Percentiles rank a stretch among this genome's conserved stretches.
Conservation (phyloP, 2,329 filamentous ascomycete genomes). For the Capronia coronata region DNA sequence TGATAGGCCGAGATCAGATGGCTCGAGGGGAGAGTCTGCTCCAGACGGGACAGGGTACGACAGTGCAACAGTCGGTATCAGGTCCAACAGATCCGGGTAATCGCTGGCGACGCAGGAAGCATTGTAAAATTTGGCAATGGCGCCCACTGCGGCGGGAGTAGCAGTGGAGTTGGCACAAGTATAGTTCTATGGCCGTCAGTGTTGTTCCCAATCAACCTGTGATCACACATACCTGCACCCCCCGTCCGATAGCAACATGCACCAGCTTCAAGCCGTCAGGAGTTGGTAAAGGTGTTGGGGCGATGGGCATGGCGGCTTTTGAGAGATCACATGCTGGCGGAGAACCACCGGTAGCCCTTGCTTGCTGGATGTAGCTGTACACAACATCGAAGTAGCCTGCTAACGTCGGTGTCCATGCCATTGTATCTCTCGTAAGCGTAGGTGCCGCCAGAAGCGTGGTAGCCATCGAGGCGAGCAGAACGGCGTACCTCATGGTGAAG, state of each 20-base stretch:
- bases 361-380: constrained; percentile 35
- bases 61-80: constrained; percentile 62
- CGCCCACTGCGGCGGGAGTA: constrained; percentile 61
- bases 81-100: constrained; percentile 59
- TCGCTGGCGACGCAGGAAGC: constrained; percentile 69
- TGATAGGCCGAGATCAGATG: constrained; percentile 57
- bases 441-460: constrained; percentile 35
- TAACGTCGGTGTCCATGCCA: constrained; percentile 38
- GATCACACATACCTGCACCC: constrained; percentile 50
- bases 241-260: constrained; percentile 79
- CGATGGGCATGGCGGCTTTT: constrained; percentile 32
- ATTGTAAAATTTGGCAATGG: constrained; percentile 80
- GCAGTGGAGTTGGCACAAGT: constrained; percentile 63
- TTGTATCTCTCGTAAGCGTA: constrained; percentile 24
- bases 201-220: not conserved
- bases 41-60: constrained; percentile 52
- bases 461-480: constrained; percentile 29
- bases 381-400: constrained; percentile 38
- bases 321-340: constrained; percentile 33
- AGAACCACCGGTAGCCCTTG: constrained; percentile 21
- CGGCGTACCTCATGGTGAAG: constrained; percentile 18
- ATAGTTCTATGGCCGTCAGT: constrained; percentile 63
- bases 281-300: constrained; percentile 55
- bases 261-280: constrained; percentile 59
- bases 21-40: constrained; percentile 37